Conservation (phyloP, 192 early-diverging fungal species). For the Kappamyces sp. region DNA sequence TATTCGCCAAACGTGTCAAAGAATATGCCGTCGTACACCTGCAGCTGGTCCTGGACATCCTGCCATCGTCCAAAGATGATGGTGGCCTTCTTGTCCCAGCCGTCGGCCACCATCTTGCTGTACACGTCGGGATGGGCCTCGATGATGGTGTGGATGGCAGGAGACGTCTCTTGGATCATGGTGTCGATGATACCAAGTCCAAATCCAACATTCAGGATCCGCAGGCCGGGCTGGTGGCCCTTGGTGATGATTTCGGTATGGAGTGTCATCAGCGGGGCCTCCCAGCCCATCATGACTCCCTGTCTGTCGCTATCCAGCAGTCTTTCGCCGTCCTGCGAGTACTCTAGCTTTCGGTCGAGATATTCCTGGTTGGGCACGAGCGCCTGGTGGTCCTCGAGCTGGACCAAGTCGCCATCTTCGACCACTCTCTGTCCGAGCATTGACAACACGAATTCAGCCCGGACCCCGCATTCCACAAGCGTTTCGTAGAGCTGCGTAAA, state of each 20-base stretch:
- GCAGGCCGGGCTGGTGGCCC: neutral
- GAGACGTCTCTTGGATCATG: conserved; percentile 64
- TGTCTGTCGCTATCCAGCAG: conserved; percentile 81
- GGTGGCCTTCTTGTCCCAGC: conserved; percentile 78
- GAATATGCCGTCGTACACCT: conserved; percentile 85
- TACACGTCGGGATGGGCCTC: conserved; percentile 98
- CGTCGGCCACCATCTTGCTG: conserved; percentile 70
- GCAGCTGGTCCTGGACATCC: conserved; percentile 62
- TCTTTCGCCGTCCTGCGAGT: conserved; percentile 64
- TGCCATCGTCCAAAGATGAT: conserved; percentile 93
- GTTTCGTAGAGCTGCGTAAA: conserved; percentile 65
- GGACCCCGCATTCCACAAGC: conserved; percentile 77
- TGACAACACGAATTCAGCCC: conserved; percentile 75
- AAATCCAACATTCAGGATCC: conserved; percentile 61
- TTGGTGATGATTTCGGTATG: conserved; percentile 69
- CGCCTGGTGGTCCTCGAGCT: neutral
- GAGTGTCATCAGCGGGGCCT: conserved; percentile 81
- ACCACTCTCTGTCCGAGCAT: conserved; percentile 34
- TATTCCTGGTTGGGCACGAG: conserved; percentile 66
- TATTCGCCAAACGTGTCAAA: conserved; percentile 89
- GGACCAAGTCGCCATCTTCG: conserved; percentile 26
- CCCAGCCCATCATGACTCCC: conserved; percentile 99
- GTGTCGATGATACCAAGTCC: conserved; percentile 88
- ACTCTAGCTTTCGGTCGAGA: conserved; percentile 69
- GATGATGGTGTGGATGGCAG: conserved; percentile 78